Percentiles rank a stretch among this genome's conserved stretches.
phyloP scores from a whole-genome alignment of 208 protist genomes.

The Porcisia hertigi region DNA sequence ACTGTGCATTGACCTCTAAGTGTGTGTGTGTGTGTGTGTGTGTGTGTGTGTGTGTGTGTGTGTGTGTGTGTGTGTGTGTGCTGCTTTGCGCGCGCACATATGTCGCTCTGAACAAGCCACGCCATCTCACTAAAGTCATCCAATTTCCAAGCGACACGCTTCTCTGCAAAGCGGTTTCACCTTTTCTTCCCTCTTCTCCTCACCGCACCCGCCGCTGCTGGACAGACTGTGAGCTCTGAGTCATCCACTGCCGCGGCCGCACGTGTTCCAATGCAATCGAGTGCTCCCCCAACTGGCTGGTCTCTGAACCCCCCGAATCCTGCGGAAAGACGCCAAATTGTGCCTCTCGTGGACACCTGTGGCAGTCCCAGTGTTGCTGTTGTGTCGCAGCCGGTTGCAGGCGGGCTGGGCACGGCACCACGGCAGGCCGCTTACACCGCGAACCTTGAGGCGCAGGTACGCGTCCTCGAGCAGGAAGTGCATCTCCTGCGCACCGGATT shows the following conservation, averaged over 20 bases:
- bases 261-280: neutral
- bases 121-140: no score
- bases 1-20: no score
- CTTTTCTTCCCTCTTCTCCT: neutral
- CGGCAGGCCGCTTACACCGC: constrained; percentile 18
- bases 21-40: neutral
- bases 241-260: neutral
- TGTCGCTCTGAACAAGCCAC: neutral
- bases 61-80: neutral
- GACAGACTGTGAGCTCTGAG: neutral
- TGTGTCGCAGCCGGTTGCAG: neutral
- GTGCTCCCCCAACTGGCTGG: neutral
- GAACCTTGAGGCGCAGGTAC: constrained; percentile 56
- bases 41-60: neutral
- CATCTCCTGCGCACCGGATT: constrained; percentile 40
- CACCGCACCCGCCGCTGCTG: neutral
- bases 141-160: neutral
- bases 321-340: neutral
- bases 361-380: neutral
- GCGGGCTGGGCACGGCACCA: neutral
- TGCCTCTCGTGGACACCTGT: neutral
- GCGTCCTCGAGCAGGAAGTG: constrained; percentile 62
- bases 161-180: neutral
- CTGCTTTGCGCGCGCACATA: neutral
- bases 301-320: neutral